Evolutionary conservation across 2,329 filamentous ascomycete genomes (phyloP), one percentile per base, ranked within the genome.

Genomic region (Myrmaecium sp.): DNA sequence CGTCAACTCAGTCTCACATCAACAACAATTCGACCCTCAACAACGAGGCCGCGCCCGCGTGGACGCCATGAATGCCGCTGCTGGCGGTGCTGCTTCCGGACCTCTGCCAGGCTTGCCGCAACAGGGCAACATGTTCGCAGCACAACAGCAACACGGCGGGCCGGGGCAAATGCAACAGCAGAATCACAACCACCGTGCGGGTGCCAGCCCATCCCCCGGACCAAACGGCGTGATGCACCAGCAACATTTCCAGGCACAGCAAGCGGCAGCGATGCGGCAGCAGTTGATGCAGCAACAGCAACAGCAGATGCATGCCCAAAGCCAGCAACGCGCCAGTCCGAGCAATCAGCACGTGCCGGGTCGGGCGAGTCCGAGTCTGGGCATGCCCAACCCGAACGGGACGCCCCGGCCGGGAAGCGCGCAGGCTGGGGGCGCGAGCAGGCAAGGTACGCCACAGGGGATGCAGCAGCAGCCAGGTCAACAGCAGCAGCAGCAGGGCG

Each of bases 271-370:
- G 23, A 42, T 52, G 29, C 40, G 47, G 18, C 43, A 48, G 33
- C 44, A 43, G 27, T 35, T 49, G 36, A 45, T 53, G 47, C 47
- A 40, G 33, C 44, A 44, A 22, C 40, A 46, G 31, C 38, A 41
- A 17, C 32, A 36, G 10, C 14, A 27, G 18, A 8, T 20, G 15
- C 31, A 29, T n/a, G n/a, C n/a, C n/a, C n/a, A n/a, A n/a, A n/a
- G n/a, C n/a, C n/a, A n/a, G n/a, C n/a, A n/a, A n/a, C n/a, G n/a
- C n/a, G n/a, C n/a, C n/a, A n/a, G n/a, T n/a, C n/a, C n/a, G n/a
- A n/a, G n/a, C n/a, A n/a, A n/a, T n/a, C n/a, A n/a, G n/a, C n/a
- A n/a, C n/a, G n/a, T n/a, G n/a, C n/a, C n/a, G n/a, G n/a, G n/a
- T n/a, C n/a, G n/a, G n/a, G n/a, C n/a, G n/a, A n/a, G n/a, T n/a